Base-by-base conservation (phyloP, 352 stramenopile genomes). In the Globisporangium cylindrosporum region DNA sequence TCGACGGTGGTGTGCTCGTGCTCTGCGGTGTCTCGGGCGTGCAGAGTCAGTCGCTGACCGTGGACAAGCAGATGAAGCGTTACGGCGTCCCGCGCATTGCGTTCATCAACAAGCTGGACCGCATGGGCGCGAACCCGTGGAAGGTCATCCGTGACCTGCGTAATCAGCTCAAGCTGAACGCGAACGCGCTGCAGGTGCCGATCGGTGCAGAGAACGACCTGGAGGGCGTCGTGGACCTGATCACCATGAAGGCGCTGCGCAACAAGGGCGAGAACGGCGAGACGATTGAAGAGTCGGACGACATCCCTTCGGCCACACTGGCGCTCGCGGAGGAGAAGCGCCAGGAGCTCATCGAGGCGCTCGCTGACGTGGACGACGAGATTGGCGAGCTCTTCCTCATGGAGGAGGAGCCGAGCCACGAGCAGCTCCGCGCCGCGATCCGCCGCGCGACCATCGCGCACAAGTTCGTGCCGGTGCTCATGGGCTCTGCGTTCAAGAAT, bases 41-140 rank as follows among this genome's bases (percentile, higher is more conserved):
- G 57, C 97, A 99, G 83, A 98, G 88, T 57, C 98, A 99, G 84
- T 98, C 93, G 67, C 80, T 99, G 5, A 99, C 98, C 1, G 98
- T 99, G 10, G 97, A 99, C 86, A 94, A 98, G 70, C 97, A 99
- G 86, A 99, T 99, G 97, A 99, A 99, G 84, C 94, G 98, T 46
- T 99, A 99, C 81, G 97, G 98, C 55, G 97, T 99, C 43, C 98
- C 98, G 20, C 90, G 98, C 65, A 88, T 99, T 43, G 97, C 97
- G 20, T 99, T 99, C 77, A 97, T 99, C 74, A 99, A 99, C 87
- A 99, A 99, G 79, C 86, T 99, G 12, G 98, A 99, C 82, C 88
- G 98, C 73, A 94, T 51, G 43, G 43, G 43, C 9, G 43, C 43
- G 43, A 51, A 51, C 43, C 43, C 43, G 18, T 51, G 43, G 43